Base-by-base conservation (phyloP, 495 filamentous ascomycete genomes). In the Neurospora sp. region DNA sequence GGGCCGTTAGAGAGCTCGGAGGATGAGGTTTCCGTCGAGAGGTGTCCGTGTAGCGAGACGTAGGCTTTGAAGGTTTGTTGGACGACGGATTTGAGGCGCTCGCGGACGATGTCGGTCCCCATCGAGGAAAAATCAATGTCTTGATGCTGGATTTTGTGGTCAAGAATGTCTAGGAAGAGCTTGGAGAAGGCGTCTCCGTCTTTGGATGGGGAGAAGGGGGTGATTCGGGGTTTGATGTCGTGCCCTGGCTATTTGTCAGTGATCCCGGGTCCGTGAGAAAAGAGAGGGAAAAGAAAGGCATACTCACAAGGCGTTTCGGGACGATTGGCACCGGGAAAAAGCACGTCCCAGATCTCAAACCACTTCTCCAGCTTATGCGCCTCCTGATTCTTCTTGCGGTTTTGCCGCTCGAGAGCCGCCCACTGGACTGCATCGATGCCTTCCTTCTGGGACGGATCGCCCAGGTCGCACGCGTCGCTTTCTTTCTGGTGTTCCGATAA, bases 331-430 rank as follows among this genome's bases (percentile, higher is more conserved):
- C 70, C 77, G 4, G 75, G 75, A 38, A 78, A 78, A 10, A 78
- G 68, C 14, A 78, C 75, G 41, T 76, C 77, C 77, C 77, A 78
- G 12, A 78, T 78, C 73, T 78, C 77, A 27, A 76, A 77, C 77
- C 77, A 78, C 70, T 78, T 78, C 72, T 77, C 77, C 10, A 78
- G 71, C 41, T 74, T 44, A 39, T 78, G 75, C 12, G 70, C 69
- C 39, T 78, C 77, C 45, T 77, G 75, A 41, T 78, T 78, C 73
- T 78, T 78, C 59, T 74, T 75, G 14, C 75, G 70, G 40, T 75
- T 78, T 45, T 78, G 75, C 61, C 74, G 76, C 41, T 78, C 77
- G 8, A 78, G 72, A 44, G 69, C 74, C n/a, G 77, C 77, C 77
- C 77, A 78, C 27, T 78, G 77, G 40, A 72, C 73, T 41, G 76